A percentile compares a stretch with the other conserved stretches of the same genome.
Conservation (phyloP, 2,329 filamentous ascomycete species). For the Sphaceloma murrayae region DNA sequence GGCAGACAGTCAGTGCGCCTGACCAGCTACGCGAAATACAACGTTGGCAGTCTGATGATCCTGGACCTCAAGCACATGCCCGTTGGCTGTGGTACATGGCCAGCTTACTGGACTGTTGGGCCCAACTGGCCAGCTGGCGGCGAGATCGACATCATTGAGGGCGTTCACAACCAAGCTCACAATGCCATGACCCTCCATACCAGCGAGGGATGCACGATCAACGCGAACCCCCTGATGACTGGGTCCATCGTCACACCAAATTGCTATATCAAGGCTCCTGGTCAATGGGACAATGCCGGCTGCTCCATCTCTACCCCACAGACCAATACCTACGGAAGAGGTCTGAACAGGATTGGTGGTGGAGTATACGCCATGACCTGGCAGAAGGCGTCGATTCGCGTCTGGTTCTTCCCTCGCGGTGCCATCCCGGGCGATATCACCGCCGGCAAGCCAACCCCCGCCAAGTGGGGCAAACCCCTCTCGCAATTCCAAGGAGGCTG, state of each 20-base stretch:
- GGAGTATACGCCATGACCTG: slow-evolving; percentile 32
- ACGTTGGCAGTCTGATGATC: slow-evolving; percentile 55
- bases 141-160: slow-evolving; percentile 35
- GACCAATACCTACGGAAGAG: slow-evolving; percentile 27
- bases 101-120: slow-evolving; percentile 56
- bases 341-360: slow-evolving; percentile 38
- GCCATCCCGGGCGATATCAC: slow-evolving; percentile 35
- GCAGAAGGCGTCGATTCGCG: slow-evolving; percentile 24
- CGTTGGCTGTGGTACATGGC: slow-evolving; percentile 62
- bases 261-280: slow-evolving; percentile 32
- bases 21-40: slow-evolving; percentile 54
- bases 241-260: slow-evolving; percentile 45
- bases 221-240: slow-evolving; percentile 55
- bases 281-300: slow-evolving; percentile 30
- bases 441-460: slow-evolving; percentile 45
- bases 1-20: slow-evolving; percentile 65
- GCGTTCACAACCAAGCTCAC: slow-evolving; percentile 28
- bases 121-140: slow-evolving; percentile 38
- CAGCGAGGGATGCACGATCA: slow-evolving; percentile 26
- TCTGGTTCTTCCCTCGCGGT: slow-evolving; percentile 32
- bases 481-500: slow-evolving; percentile 58
- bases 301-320: slow-evolving; percentile 43
- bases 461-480: slow-evolving; percentile 52
- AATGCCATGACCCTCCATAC: slow-evolving; percentile 33
- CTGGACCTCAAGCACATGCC: slow-evolving; percentile 68